Evolutionary conservation across 2,329 filamentous ascomycete genomes (phyloP).

Genomic region (Pseudogymnoascus sp.): DNA sequence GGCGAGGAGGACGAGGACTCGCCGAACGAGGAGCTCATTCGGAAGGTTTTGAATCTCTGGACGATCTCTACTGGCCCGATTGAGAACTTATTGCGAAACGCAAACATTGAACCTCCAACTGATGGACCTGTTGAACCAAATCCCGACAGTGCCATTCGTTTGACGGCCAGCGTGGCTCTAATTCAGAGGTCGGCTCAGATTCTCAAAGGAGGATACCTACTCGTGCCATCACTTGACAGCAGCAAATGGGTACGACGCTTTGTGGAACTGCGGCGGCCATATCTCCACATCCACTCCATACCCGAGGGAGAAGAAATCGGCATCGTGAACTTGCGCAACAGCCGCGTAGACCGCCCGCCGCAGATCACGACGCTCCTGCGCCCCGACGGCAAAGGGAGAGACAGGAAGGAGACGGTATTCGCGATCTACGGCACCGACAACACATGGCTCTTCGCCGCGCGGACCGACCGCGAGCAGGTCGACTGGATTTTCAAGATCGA

Average conservation of each 20-base stretch:
- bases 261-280: constrained; percentile 84
- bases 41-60: constrained; percentile 32
- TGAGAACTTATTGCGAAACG: constrained; percentile 47
- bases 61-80: constrained; percentile 28
- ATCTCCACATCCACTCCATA: constrained; percentile 81
- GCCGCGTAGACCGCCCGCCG: constrained; percentile 85
- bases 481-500: constrained; percentile 97
- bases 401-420: constrained; percentile 53
- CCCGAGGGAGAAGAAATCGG: constrained; percentile 85
- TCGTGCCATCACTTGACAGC: constrained; percentile 75
- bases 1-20: constrained; percentile 11
- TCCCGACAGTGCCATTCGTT: constrained; percentile 2
- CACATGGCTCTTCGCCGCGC: constrained; percentile 87
- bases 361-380: constrained; percentile 72
- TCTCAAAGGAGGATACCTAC: constrained; percentile 79
- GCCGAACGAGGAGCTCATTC: constrained; percentile 34
- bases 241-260: constrained; percentile 87
- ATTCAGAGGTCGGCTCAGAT: constrained; percentile 75
- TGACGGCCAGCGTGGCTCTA: constrained; percentile 41
- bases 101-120: constrained; percentile 62
- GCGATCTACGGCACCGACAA: constrained; percentile 92
- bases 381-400: constrained; percentile 28
- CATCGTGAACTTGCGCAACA: constrained; percentile 81
- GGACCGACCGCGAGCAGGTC: constrained; percentile 84
- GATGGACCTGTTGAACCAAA: constrained; percentile 44